Base-by-base conservation (phyloP, 202 grass and related monocot genomes). In the Cymbopogon flexuosus region DNA sequence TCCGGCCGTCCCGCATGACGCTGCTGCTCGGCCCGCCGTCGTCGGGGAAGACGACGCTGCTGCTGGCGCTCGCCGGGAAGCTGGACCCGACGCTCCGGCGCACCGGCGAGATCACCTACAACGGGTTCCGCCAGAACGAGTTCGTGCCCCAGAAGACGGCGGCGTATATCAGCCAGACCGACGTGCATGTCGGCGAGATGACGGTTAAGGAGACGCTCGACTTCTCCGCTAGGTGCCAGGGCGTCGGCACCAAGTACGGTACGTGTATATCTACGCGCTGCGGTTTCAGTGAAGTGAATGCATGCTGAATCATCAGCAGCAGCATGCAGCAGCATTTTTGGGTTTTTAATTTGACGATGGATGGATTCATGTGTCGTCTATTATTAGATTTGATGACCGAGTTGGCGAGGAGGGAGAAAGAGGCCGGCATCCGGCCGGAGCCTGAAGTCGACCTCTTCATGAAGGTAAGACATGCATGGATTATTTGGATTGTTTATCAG, bases 141-240 rank as follows among this genome's bases (percentile, higher is more conserved):
- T 99, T 99, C 78, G 88, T 96, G 73, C 90, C 96, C 33, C 96
- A 93, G 89, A 99, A 99, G 87, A 96, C 96, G 77, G 92, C 96
- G 31, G 96, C 96, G 11, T 99, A 93, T 76, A 99, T 99, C 80
- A 99, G 96, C 88, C 96, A 99, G 80, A 99, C 89, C 0, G 92
- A 99, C 65, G 92, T 99, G 29, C 96, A 99, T 77, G 69, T 99
- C 49, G 88, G 90, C 51, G 90, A 96, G 90, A 95, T 99, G 96
- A 99, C 96, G 0, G 96, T 99, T 0, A 99, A 98, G 84, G 96
- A 98, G 85, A 98, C 96, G 70, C 81, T 99, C 46, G 96, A 99
- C 81, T 99, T 99, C 84, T 95, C 96, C 0, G 96, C 96, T 9
- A 84, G 92, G 80, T 99, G 96, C 69, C 96, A 99, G 81, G 96